A percentile compares a stretch with the other conserved stretches of the same genome.
phyloP scores from a whole-genome alignment of 768 basidiomycete genomes.

The Nidularia pulvinata region DNA sequence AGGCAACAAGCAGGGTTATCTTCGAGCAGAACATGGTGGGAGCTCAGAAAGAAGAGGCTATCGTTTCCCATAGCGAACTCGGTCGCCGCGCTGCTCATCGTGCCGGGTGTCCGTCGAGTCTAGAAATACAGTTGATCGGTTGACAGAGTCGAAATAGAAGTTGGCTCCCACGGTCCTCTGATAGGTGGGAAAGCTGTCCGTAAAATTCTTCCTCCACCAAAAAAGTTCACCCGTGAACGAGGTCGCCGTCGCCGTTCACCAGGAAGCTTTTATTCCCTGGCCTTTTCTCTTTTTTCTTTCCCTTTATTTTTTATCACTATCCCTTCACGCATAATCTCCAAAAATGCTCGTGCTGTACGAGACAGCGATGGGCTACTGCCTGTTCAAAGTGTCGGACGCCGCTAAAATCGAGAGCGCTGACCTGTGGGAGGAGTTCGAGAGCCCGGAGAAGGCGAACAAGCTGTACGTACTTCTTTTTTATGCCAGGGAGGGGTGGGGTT shows the following conservation, averaged over 20 bases:
- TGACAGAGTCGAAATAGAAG: slow-evolving; percentile 6
- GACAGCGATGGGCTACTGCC: slow-evolving; percentile 94
- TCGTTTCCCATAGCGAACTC: neutral
- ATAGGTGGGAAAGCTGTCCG: slow-evolving; percentile 6
- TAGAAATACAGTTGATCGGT: neutral
- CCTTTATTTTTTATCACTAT: slow-evolving; percentile 5
- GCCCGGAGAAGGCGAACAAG: slow-evolving; percentile 89
- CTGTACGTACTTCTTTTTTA: slow-evolving; percentile 69
- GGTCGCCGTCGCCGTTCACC: slow-evolving; percentile 12
- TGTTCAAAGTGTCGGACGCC: slow-evolving; percentile 93
- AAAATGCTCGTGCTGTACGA: slow-evolving; percentile 97
- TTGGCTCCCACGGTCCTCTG: slow-evolving; percentile 19
- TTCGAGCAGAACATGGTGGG: slow-evolving; percentile 6
- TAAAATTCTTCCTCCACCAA: slow-evolving; percentile 10
- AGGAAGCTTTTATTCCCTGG: slow-evolving; percentile 8
- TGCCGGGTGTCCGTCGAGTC: neutral
- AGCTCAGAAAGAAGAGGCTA: neutral
- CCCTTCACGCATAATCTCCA: slow-evolving; percentile 5
- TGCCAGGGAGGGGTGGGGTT: slow-evolving; percentile 6
- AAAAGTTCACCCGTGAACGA: slow-evolving; percentile 27
- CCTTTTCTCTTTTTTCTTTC: slow-evolving; percentile 6
- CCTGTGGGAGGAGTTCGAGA: slow-evolving; percentile 91
- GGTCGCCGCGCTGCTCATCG: too few species aligned
- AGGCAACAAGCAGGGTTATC: neutral
- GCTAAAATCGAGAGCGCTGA: slow-evolving; percentile 87